Percentiles rank a stretch among this genome's conserved stretches.
phyloP scores from a whole-genome alignment of 2,329 filamentous ascomycete species.

The Alternaria arbusti region DNA sequence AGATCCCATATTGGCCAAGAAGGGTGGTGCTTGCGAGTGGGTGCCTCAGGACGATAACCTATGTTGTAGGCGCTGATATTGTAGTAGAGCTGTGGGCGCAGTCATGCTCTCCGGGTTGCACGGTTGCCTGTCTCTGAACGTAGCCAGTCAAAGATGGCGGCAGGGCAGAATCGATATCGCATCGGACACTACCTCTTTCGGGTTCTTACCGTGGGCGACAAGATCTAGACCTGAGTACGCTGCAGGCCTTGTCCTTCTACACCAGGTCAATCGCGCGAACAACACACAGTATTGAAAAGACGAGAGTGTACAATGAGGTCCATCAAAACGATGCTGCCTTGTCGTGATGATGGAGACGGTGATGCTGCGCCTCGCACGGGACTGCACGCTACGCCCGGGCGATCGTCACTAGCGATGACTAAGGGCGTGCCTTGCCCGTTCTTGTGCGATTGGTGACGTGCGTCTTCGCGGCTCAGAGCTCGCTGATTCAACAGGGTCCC shows the following conservation, averaged over 20 bases:
- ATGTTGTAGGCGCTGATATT: background rate
- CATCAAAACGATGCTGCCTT: background rate
- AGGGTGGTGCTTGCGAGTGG: background rate
- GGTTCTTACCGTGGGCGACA: background rate
- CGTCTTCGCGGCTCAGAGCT: constrained; percentile 12
- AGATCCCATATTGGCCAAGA: background rate
- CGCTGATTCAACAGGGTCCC: constrained; percentile 13
- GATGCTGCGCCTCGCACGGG: constrained; percentile 1
- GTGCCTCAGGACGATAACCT: background rate
- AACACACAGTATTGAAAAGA: background rate
- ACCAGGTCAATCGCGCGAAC: background rate
- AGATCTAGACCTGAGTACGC: background rate
- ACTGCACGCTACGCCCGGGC: background rate
- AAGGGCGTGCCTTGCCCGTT: background rate
- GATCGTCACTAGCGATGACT: background rate
- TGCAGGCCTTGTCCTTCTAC: background rate
- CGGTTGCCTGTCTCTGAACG: background rate
- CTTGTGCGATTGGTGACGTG: constrained; percentile 15
- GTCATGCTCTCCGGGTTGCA: background rate
- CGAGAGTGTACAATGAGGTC: background rate
- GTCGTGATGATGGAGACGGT: background rate
- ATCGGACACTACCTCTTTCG: background rate
- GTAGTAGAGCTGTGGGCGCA: background rate
- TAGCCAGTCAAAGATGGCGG: background rate
- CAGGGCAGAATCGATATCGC: background rate